phyloP scores from a whole-genome alignment of 2,329 filamentous ascomycete species.

The Metarhizium rileyi region DNA sequence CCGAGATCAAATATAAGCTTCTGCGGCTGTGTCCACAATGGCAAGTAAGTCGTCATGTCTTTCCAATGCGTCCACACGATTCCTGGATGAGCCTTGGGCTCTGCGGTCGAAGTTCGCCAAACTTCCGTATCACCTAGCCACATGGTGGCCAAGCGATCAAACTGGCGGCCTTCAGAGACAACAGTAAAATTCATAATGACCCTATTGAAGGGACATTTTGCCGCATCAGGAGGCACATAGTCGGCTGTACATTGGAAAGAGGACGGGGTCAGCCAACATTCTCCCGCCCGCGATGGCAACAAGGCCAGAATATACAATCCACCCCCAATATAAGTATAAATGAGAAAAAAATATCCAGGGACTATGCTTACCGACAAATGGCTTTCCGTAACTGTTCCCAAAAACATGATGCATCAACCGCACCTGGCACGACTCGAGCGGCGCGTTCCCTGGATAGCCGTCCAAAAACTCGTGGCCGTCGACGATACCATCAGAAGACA shows the following conservation, averaged over 20 bases:
- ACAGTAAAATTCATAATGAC: conserved; percentile 71
- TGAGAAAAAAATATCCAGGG: background rate
- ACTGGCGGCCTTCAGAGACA: conserved; percentile 61
- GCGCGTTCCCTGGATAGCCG: background rate
- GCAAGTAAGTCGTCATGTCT: conserved; percentile 63
- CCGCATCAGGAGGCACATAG: conserved; percentile 33
- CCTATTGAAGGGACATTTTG: conserved; percentile 60
- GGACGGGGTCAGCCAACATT: background rate
- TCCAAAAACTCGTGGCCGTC: conserved; percentile 6
- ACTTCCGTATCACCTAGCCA: conserved; percentile 70
- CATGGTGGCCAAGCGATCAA: conserved; percentile 65
- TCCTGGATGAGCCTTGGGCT: conserved; percentile 55
- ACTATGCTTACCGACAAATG: conserved; percentile 53
- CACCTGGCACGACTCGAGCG: conserved; percentile 32
- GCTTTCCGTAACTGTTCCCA: conserved; percentile 61
- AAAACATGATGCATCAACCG: conserved; percentile 64
- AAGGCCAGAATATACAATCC: too few species aligned
- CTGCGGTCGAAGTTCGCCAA: conserved; percentile 75
- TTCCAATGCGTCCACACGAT: conserved; percentile 71
- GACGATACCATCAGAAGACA: conserved; percentile 34
- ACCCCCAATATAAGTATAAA: too few species aligned
- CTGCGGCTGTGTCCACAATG: conserved; percentile 59
- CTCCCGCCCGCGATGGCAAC: too few species aligned
- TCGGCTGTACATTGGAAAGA: conserved; percentile 3
- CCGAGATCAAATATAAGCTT: conserved; percentile 73